Base-by-base conservation (phyloP, 2,329 filamentous ascomycete species). In the Claviceps maximensis region DNA sequence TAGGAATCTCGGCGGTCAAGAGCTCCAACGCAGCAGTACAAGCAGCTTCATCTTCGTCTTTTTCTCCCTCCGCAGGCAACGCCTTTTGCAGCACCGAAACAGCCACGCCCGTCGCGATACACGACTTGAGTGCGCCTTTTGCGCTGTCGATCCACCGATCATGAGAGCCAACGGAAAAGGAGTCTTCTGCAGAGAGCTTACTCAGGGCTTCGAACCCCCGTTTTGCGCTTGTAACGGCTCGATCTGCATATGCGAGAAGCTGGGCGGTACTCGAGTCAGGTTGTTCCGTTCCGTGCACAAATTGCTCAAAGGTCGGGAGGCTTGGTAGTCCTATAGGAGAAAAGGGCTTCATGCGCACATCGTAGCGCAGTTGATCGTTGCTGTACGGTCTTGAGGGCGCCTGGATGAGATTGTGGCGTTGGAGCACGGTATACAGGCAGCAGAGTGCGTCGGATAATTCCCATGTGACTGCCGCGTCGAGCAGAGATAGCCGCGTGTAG, bases 341-440 rank as follows among this genome's bases (percentile, higher is more conserved):
- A 62, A 94, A 95, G 0, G 89, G 87, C 61, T 86, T 87, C 87
- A 95, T 93, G 54, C 90, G 85, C 10, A 94, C 71, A 58, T 93
- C 86, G 65, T 93, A 90, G 13, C 88, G 82, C 4, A 89, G 71
- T 33, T 74, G 68, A 54, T 86, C 78, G 17, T 77, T 79, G 53
- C 82, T 80, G 64, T 89, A 94, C 0, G 84, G 82, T 1, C 80
- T 71, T 0, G 67, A 66, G 5, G 74, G 78, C 0, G 69, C 54
- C 50, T 72, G 68, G 59, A 89, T 58, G 56, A 82, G 63, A 27
- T 66, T 60, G 7, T 86, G 72, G 9, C 86, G 82, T 29, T 73
- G 65, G 1, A 93, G 72, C 1, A 82, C 72, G 0, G 78, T 78
- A 67, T 89, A 91, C 21, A 95, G 71, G 47, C 78, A 73, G 47